These are phyloP conservation scores for Starmerella apicola DNA, from an alignment of 805 yeast genomes.

Conservation along the genomic window DNA sequence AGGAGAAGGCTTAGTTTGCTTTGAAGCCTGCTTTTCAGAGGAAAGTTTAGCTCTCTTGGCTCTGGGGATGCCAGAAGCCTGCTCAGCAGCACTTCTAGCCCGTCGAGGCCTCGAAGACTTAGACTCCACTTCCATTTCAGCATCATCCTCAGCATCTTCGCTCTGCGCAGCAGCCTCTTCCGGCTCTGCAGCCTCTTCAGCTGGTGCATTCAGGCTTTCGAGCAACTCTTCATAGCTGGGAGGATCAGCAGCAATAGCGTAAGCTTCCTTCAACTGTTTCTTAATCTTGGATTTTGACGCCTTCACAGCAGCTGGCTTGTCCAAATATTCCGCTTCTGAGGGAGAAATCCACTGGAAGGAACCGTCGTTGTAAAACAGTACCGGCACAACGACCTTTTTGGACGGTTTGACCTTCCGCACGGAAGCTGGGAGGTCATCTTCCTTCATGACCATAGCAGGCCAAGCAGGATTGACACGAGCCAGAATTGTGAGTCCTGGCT, in stretches of 20 bases:
- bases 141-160: constrained; percentile 32
- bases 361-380: constrained; percentile 56
- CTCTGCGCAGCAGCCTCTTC: constrained; percentile 37
- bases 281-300: constrained; percentile 13
- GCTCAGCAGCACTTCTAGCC: constrained; percentile 5
- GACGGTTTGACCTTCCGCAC: constrained; percentile 43
- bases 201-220: constrained; percentile 12
- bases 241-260: constrained; percentile 19
- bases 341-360: constrained; percentile 53
- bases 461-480: constrained; percentile 76
- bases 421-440: constrained; percentile 44
- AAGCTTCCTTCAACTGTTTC: constrained; percentile 20
- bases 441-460: constrained; percentile 71
- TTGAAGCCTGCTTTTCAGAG: too few relatives aligned
- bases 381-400: constrained; percentile 32
- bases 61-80: neutral
- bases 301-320: constrained; percentile 16
- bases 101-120: constrained; percentile 26
- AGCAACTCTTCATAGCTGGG: constrained; percentile 18
- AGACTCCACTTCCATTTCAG: constrained; percentile 32
- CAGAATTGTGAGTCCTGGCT: constrained; percentile 43
- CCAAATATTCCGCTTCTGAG: constrained; percentile 15
- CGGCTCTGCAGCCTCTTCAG: constrained; percentile 33
- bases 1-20: neutral
- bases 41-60: neutral